Evolutionary conservation across 73 alveolate species (phyloP), one percentile per base, ranked within the genome.

Genomic region (Paramecium pentaurelia): DNA sequence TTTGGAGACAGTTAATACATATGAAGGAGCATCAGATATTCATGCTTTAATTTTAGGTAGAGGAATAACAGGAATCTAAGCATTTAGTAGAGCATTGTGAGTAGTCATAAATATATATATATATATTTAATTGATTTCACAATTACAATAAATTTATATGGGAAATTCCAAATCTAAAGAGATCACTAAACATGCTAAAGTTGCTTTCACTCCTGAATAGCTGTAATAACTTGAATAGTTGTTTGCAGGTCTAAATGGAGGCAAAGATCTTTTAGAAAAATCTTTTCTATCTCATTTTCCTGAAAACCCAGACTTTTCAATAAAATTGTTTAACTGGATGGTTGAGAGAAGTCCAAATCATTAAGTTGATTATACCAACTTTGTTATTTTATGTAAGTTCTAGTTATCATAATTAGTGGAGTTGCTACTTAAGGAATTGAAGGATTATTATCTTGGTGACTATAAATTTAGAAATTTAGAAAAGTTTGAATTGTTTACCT

Each of bases 31-130:
- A 70, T 93, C 92, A 60, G 99, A 97, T 92, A 92, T 97, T 44
- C 99, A 97, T 89, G 97, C 99, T n/a, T 92, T 97, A 45, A 93
- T 92, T 40, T 68, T 96, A 20, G 99, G 99, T 34, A 97, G 98
- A 86, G 99, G 98, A 20, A 97, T 97, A 27, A 97, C 99, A 49
- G 99, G 99, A 28, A 93, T 97, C 6, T 96, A 96, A 73, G 97
- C 99, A 11, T 97, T 97, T 93, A 88, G 92, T 16, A 93, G 95
- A 92, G 49, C 87, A 16, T 64, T 34, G 44, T 75, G 88, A 75
- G 28, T 54, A 54, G 70, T 54, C 20, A 54, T 18, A 54, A 22
- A 54, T 54, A 20, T 16, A 54, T 54, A 54, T 54, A 54, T 54
- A 54, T 54, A 54, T 54, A 54, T 54, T 54, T 54, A n/a, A n/a